Conservation (phyloP, 345 rosid genomes). For the Limnanthes douglasii region DNA sequence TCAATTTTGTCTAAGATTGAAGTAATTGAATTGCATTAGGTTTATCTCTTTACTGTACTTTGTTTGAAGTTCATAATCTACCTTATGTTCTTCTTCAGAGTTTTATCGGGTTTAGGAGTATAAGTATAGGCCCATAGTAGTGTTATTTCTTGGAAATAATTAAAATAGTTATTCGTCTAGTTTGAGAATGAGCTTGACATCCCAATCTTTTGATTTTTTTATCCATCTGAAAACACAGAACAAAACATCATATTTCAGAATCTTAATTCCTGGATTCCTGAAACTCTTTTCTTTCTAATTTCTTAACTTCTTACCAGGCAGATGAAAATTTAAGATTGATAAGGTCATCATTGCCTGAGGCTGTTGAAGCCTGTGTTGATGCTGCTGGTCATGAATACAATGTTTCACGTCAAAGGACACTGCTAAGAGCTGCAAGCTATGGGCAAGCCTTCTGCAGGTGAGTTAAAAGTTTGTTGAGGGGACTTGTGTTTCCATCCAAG, state of each 20-base stretch:
- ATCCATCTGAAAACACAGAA: constrained; percentile 3
- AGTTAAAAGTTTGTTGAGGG: constrained; percentile 9
- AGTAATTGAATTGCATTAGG: neutral
- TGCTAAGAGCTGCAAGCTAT: constrained; percentile 95
- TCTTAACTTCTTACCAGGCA: constrained; percentile 36
- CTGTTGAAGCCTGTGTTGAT: constrained; percentile 91
- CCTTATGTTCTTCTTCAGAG: neutral
- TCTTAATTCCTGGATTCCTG: neutral
- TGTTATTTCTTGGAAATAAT: neutral
- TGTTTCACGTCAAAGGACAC: constrained; percentile 58
- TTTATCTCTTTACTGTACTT: neutral
- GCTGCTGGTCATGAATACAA: constrained; percentile 95
- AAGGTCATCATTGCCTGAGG: constrained; percentile 72
- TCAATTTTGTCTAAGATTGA: neutral
- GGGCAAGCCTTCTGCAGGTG: constrained; percentile 99
- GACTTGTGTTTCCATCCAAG: neutral
- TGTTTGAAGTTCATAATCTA: too few relatives aligned
- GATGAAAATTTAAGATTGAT: constrained; percentile 95
- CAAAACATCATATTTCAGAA: neutral
- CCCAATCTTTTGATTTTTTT: too few relatives aligned
- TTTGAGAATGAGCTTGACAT: too few relatives aligned
- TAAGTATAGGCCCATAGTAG: neutral
- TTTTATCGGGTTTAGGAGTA: neutral
- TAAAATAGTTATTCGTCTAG: too few relatives aligned
- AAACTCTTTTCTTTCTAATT: constrained; percentile 8